Evolutionary conservation across 2,329 filamentous ascomycete genomes (phyloP), one percentile per base, ranked within the genome.

Genomic region (Chaetomiaceae sp.): DNA sequence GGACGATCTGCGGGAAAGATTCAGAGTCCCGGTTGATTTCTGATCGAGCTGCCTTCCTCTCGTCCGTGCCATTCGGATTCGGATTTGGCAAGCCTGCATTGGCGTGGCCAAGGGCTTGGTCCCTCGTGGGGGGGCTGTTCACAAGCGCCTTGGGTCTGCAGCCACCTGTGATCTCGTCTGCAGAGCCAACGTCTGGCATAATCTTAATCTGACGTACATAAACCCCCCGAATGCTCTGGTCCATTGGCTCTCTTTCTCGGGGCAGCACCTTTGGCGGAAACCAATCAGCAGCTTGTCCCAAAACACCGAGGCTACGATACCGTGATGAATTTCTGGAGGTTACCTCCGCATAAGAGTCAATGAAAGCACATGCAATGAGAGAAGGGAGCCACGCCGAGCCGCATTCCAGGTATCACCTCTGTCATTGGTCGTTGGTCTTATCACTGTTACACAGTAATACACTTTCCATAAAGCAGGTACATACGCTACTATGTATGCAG

Each of bases 61-160:
- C 34, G 21, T n/a, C 44, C 25, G 21, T 21, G 34, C 16, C 13
- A 34, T 46, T 30, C 14, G 37, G 5, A 13, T 30, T 31, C 20
- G 16, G 16, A 31, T 38, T 16, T 31, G 8, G 14, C 17, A 33
- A 14, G 23, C 17, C 19, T 23, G 21, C 34, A 25, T n/a, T 25
- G 27, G 17, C 42, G 48, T 21, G 14, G 42, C 48, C 48, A 51
- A 46, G 42, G 43, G 21, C 42, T 46, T 37, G 37, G 43, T 46
- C n/a, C 20, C 21, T 35, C 38, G 23, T 31, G 35, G 38, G n/a
- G n/a, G 25, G 30, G 30, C 30, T 35, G 25, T 16, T 25, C 21
- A 16, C 25, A 42, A 42, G 5, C 14, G 37, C n/a, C 48, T 46
- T 38, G 42, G 42, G 46, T 30, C 42, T 37, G 43, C 42, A 46